Percentiles rank a stretch among this genome's conserved stretches.
These are phyloP conservation scores for Blastocystis sp. DNA, from an alignment of 352 stramenopile species.

Conservation along the genomic window DNA sequence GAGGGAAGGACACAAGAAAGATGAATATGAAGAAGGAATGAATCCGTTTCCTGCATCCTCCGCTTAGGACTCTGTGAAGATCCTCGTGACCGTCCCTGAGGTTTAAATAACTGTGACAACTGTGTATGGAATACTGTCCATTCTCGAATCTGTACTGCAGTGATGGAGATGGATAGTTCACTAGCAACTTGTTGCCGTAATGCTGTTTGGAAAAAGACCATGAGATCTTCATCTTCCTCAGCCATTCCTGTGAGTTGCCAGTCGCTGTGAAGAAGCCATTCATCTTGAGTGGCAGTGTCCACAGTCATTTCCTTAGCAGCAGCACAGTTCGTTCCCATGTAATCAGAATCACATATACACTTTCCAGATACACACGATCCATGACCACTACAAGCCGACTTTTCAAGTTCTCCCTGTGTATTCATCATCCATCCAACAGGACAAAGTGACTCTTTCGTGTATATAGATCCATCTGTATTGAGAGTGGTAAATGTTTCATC, in stretches of 20 bases:
- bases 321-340: not conserved
- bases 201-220: not conserved
- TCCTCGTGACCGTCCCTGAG: not conserved
- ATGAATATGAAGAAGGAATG: not conserved
- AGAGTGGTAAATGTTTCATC: not conserved
- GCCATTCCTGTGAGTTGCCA: not conserved
- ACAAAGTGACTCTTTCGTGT: not conserved
- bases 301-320: not conserved
- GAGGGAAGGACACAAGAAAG: not conserved
- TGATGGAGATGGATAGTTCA: not conserved
- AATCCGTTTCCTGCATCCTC: too few species aligned
- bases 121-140: conserved; percentile 1
- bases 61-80: too few species aligned
- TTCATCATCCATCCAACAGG: not conserved
- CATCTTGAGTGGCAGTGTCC: not conserved
- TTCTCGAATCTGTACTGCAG: not conserved
- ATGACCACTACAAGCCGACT: not conserved
- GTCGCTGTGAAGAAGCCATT: not conserved
- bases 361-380: not conserved
- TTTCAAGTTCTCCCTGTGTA: not conserved
- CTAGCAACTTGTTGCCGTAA: not conserved
- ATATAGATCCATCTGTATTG: not conserved
- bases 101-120: not conserved
- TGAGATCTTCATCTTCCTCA: not conserved
- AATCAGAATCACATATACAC: conserved; percentile 1